These are phyloP conservation scores for Cinnamomum chago DNA, from an alignment of 164 flowering plant species.

Conservation along the genomic window DNA sequence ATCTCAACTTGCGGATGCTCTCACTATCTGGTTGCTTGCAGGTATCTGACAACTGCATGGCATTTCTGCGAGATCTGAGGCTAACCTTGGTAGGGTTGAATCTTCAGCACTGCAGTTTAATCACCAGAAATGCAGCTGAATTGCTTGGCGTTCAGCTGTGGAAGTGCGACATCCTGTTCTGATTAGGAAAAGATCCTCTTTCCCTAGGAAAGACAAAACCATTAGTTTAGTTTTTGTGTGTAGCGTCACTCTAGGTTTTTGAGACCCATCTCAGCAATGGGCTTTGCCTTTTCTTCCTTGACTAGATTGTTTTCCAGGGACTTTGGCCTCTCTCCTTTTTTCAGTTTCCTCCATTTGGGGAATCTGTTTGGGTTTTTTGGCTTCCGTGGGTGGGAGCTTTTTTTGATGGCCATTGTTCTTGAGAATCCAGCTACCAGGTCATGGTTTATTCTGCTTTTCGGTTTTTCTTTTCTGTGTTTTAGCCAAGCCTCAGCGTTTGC, in stretches of 20 bases:
- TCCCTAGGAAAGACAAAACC: too few relatives aligned
- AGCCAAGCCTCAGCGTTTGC: slow-evolving; percentile 11
- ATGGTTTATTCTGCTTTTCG: slow-evolving; percentile 13
- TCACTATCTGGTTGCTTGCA: slow-evolving; percentile 59
- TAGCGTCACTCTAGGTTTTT: slow-evolving; percentile 35
- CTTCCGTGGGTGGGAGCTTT: slow-evolving; percentile 21
- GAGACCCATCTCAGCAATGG: slow-evolving; percentile 7
- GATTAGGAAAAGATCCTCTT: not conserved
- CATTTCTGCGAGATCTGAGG: slow-evolving; percentile 45
- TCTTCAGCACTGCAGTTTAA: slow-evolving; percentile 53
- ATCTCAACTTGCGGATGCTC: slow-evolving; percentile 50
- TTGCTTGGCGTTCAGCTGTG: slow-evolving; percentile 46
- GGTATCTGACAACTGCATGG: slow-evolving; percentile 48
- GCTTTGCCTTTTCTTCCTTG: slow-evolving; percentile 16
- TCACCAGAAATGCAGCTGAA: slow-evolving; percentile 44
- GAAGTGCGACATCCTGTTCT: slow-evolving; percentile 73
- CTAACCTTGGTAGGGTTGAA: slow-evolving; percentile 63
- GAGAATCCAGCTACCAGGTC: slow-evolving; percentile 11
- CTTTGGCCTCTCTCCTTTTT: slow-evolving; percentile 36
- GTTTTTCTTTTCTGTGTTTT: slow-evolving; percentile 11
- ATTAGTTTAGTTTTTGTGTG: slow-evolving; percentile 11
- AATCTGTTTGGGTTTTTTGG: slow-evolving; percentile 12
- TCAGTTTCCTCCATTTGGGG: slow-evolving; percentile 33
- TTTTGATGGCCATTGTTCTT: slow-evolving; percentile 5
- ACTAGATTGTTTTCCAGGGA: slow-evolving; percentile 29